A percentile compares a stretch with the other conserved stretches of the same genome.
These are phyloP conservation scores for Globisporangium camurandrum DNA, from an alignment of 352 stramenopile species.

Conservation along the genomic window DNA sequence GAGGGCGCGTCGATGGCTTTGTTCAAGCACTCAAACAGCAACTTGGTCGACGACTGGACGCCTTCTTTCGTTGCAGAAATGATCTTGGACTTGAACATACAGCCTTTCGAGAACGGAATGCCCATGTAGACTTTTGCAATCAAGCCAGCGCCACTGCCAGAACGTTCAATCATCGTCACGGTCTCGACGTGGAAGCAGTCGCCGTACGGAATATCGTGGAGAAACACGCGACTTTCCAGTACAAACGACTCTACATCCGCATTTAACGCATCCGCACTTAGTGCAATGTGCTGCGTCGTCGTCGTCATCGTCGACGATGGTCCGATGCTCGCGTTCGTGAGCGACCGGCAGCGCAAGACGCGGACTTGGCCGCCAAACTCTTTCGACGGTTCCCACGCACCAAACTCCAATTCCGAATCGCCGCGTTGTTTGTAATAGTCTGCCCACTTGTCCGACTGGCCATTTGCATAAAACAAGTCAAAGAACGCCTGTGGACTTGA, in stretches of 20 bases:
- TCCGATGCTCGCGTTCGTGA: conserved; percentile 79
- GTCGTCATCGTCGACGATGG: conserved; percentile 80
- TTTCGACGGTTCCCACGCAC: conserved; percentile 52
- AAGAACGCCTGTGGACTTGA: conserved; percentile 53
- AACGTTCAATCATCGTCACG: conserved; percentile 46
- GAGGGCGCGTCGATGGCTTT: conserved; percentile 28
- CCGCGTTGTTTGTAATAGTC: conserved; percentile 66
- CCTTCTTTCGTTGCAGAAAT: conserved; percentile 70
- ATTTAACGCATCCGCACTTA: conserved; percentile 15
- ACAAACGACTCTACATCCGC: conserved; percentile 37
- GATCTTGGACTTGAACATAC: conserved; percentile 89
- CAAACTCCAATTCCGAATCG: conserved; percentile 63
- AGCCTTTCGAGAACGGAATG: conserved; percentile 83
- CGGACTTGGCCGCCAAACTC: conserved; percentile 67
- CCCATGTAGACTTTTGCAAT: conserved; percentile 61
- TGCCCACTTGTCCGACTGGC: conserved; percentile 32
- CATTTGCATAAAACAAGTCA: conserved; percentile 58
- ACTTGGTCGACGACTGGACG: conserved; percentile 37
- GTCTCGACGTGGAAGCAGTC: conserved; percentile 82
- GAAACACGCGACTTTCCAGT: conserved; percentile 49
- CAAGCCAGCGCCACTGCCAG: conserved; percentile 24
- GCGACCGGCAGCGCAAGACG: conserved; percentile 51
- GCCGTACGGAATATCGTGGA: conserved; percentile 84
- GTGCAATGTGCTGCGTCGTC: conserved; percentile 60
- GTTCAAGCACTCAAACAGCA: conserved; percentile 62